Percentiles rank a stretch among this genome's conserved stretches.
These are phyloP conservation scores for Fagus crenata DNA, from an alignment of 306 rosid species.

Conservation along the genomic window DNA sequence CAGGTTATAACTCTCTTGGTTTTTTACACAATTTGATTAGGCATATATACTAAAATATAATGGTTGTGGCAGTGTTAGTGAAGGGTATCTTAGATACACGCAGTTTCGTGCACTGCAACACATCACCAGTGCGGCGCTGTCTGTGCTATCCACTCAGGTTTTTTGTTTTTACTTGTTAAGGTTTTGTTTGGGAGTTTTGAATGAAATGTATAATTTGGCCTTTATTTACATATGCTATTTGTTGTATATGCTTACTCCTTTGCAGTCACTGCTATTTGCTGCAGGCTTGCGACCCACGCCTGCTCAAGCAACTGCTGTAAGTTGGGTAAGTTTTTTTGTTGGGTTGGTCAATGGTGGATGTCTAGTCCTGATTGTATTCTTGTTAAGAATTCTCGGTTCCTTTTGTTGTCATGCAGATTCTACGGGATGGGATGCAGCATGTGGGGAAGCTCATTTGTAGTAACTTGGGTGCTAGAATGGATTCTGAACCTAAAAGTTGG, in stretches of 20 bases:
- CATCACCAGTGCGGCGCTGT: conserved; percentile 74
- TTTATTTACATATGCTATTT: conserved; percentile 22
- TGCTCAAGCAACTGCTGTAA: conserved; percentile 94
- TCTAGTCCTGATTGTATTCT: conserved; percentile 13
- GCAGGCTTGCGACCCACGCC: conserved; percentile 99
- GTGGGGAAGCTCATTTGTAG: conserved; percentile 90
- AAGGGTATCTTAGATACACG: conserved; percentile 90
- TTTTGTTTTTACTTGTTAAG: conserved; percentile 27
- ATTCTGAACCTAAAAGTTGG: conserved; percentile 95
- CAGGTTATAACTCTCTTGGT: conserved; percentile 40
- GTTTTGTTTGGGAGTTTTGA: neutral
- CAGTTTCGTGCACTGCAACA: conserved; percentile 94
- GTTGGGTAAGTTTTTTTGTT: conserved; percentile 77
- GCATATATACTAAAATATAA: no score
- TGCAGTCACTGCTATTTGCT: conserved; percentile 97
- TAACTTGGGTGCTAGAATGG: conserved; percentile 96
- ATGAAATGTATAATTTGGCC: no score
- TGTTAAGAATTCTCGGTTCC: conserved; percentile 7
- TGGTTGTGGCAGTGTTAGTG: conserved; percentile 60
- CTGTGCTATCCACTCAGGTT: conserved; percentile 96
- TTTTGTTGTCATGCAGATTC: conserved; percentile 48
- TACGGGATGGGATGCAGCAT: conserved; percentile 98
- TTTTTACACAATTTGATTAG: no score
- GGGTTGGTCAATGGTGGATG: conserved; percentile 21
- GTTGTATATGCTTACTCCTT: conserved; percentile 53